Base-by-base conservation (phyloP, 305 asterid species). In the Fraxinus ornus region DNA sequence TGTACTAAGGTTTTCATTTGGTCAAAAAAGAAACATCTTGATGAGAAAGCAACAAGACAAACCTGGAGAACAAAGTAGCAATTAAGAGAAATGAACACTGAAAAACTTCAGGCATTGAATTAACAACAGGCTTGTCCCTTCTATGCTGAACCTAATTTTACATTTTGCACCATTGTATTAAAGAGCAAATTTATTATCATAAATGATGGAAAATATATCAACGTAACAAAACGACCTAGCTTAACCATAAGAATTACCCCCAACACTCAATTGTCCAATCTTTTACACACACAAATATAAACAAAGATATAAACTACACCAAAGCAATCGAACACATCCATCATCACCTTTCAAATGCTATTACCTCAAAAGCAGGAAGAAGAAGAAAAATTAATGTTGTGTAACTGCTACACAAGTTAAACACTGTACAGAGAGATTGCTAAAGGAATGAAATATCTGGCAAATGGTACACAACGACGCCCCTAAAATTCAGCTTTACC, bases 61-160 rank as follows among this genome's bases (percentile, higher is more conserved):
- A 91, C 93, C 93, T 90, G 92, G 90, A 81, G 84, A 70, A 77
- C 79, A 88, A 88, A 90, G 89, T 87, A 90, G 83, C 90, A 89
- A 91, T 86, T 88, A 88, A 89, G 87, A 86, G 90, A 88, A 89
- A 90, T 88, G 90, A 86, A 90, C 89, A 86, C 89, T 81, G 91
- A 84, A 85, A 88, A 86, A 90, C 90, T 84, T 90, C 93, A 89
- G 89, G 91, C 89, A 87, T 75, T 87, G 91, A 90, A 87, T 88
- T 88, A 91, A 88, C 88, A 84, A 89, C 89, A 79, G 88, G 90
- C 93, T 83, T 86, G 90, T 87, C 90, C 90, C 89, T 78, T 89
- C 88, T 91, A 90, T 86, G 86, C 91, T 85, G 84, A 88, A 89
- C 94, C 93, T 90, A 89, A 86, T 87, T 83, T 88, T 89, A 89